Evolutionary conservation across 2,329 filamentous ascomycete genomes (phyloP).

Genomic region (Phaeosphaeriaceae sp.): DNA sequence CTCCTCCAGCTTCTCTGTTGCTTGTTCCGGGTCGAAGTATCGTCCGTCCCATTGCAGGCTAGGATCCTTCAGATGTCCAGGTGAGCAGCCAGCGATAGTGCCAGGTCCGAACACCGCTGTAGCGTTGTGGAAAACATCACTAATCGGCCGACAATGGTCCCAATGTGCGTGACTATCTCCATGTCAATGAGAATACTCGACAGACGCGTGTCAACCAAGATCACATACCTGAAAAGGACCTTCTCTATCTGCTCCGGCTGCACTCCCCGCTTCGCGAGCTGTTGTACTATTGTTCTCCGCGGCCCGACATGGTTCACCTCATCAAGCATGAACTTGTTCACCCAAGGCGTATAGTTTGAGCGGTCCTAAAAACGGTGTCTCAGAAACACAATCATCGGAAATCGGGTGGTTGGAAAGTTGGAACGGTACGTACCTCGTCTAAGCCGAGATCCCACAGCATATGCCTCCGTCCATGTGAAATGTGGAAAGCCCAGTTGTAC

Average conservation of each 20-base stretch:
- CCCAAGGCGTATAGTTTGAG: constrained; percentile 43
- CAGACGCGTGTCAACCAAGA: neutral
- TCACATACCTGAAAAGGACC: constrained; percentile 38
- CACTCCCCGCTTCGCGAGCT: constrained; percentile 33
- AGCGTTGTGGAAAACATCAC: constrained; percentile 37
- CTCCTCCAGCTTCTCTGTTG: constrained; percentile 39
- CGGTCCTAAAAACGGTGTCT: constrained; percentile 27
- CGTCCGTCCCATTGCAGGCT: constrained; percentile 42
- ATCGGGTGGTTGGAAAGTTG: too few species aligned
- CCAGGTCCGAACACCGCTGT: constrained; percentile 42
- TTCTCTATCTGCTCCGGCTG: constrained; percentile 30
- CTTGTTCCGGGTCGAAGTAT: constrained; percentile 39
- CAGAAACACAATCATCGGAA: constrained; percentile 1
- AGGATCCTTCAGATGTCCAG: constrained; percentile 38
- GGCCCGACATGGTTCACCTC: constrained; percentile 38
- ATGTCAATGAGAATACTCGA: neutral
- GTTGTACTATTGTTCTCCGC: constrained; percentile 33
- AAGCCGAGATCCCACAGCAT: constrained; percentile 45
- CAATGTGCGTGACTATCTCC: constrained; percentile 40
- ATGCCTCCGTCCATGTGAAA: constrained; percentile 32
- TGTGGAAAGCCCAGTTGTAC: constrained; percentile 47
- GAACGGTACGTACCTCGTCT: constrained; percentile 30
- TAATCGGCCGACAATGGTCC: constrained; percentile 43
- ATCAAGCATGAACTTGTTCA: constrained; percentile 40
- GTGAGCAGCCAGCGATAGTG: constrained; percentile 35